These are phyloP conservation scores for Tetracentron sinense DNA, from an alignment of 164 flowering plant genomes.

Conservation along the genomic window DNA sequence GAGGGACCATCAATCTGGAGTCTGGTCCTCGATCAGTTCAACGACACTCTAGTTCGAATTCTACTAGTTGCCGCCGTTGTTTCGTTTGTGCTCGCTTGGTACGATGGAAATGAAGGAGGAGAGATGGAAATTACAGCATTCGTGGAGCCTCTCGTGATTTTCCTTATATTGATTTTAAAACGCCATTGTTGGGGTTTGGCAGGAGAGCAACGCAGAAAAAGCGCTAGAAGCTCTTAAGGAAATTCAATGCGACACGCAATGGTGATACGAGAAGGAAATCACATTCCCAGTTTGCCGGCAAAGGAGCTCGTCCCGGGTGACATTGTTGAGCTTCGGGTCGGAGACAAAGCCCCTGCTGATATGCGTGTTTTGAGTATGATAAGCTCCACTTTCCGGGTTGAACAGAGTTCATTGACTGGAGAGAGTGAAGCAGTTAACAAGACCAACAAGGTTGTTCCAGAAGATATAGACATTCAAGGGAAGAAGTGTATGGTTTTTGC, in stretches of 20 bases:
- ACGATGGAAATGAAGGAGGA: conserved; percentile 49
- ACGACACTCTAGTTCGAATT: conserved; percentile 43
- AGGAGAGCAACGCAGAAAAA: conserved; percentile 60
- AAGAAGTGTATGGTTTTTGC: too few species aligned
- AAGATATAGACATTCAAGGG: too few species aligned
- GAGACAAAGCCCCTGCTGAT: conserved; percentile 58
- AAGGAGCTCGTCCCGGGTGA: too few species aligned
- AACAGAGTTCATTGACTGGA: too few species aligned
- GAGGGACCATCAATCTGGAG: conserved; percentile 42
- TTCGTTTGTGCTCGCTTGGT: too few species aligned
- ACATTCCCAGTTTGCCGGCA: conserved; percentile 35
- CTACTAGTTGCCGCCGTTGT: conserved; percentile 44
- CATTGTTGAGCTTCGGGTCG: conserved; percentile 47
- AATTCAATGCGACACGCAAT: conserved; percentile 45
- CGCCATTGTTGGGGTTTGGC: too few species aligned
- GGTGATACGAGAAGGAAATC: conserved; percentile 33
- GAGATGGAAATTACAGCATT: conserved; percentile 50
- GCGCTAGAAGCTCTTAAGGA: conserved; percentile 59
- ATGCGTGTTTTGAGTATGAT: conserved; percentile 44
- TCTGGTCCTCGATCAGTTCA: conserved; percentile 46
- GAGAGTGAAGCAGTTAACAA: too few species aligned
- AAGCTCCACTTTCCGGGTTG: conserved; percentile 50
- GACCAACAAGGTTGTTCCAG: too few species aligned
- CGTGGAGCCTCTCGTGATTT: conserved; percentile 58
- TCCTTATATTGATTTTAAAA: conserved; percentile 51